Conservation (phyloP, 371 early-diverging fungal genomes). For the Lichtheimia ramosa region DNA sequence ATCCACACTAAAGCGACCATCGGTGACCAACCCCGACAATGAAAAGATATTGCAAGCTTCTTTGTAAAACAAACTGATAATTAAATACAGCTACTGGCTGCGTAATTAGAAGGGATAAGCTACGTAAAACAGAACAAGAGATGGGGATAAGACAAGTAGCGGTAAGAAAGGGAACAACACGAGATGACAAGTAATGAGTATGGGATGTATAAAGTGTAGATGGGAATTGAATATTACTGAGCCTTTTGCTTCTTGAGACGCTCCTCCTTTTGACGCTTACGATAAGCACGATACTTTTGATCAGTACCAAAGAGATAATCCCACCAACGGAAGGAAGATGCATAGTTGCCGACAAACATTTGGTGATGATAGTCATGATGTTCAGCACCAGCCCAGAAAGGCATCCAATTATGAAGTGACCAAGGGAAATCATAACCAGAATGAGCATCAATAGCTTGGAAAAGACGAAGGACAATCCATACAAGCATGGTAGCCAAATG, state of each 20-base stretch:
- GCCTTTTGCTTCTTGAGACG: constrained; percentile 19
- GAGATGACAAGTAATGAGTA: background rate
- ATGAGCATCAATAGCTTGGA: constrained; percentile 90
- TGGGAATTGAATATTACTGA: background rate
- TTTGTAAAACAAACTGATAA: too few species aligned
- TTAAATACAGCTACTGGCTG: too few species aligned
- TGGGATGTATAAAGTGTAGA: background rate
- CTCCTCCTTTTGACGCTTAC: constrained; percentile 40
- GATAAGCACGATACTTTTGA: constrained; percentile 69
- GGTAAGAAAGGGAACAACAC: background rate
- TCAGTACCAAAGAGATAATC: constrained; percentile 83
- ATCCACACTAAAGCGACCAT: too few species aligned
- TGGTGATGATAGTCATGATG: constrained; percentile 87
- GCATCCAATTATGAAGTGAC: constrained; percentile 75
- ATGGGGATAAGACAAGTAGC: background rate
- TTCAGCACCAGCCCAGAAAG: constrained; percentile 82
- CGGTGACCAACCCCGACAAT: too few species aligned
- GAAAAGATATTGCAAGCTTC: too few species aligned
- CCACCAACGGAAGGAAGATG: constrained; percentile 84
- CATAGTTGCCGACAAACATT: constrained; percentile 81
- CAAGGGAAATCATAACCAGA: constrained; percentile 96
- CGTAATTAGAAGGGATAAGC: too few species aligned
- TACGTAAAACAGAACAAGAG: too few species aligned
- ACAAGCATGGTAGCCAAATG: constrained; percentile 78
- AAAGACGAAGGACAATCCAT: constrained; percentile 79